Evolutionary conservation across 306 rosid species (phyloP).

Genomic region (Mucuna pruriens): DNA sequence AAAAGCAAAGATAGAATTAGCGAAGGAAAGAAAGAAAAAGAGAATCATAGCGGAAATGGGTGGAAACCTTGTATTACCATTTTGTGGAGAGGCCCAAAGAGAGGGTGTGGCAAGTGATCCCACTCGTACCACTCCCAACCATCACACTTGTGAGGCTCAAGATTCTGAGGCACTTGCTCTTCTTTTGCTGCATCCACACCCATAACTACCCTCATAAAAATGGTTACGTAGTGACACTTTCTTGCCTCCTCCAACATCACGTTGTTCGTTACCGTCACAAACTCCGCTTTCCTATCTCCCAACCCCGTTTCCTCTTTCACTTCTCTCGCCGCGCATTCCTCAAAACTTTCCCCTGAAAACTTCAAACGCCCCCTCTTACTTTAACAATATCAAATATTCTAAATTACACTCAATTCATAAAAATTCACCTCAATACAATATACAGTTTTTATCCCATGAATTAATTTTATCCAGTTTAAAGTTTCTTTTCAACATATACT

Average conservation of each 20-base stretch:
- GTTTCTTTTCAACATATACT: too few species aligned
- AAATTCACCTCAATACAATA: too few species aligned
- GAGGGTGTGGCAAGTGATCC: conserved; percentile 62
- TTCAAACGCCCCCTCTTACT: too few species aligned
- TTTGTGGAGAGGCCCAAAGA: conserved; percentile 68
- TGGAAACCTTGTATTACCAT: conserved; percentile 55
- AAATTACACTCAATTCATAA: too few species aligned
- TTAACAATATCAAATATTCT: too few species aligned
- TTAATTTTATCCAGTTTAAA: too few species aligned
- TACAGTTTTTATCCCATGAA: too few species aligned
- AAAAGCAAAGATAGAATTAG: too few species aligned
- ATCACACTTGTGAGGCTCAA: conserved; percentile 72
- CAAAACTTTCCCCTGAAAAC: conserved; percentile 76
- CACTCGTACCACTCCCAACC: conserved; percentile 87
- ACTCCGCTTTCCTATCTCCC: conserved; percentile 54
- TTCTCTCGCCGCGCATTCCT: conserved; percentile 73
- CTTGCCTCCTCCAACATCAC: conserved; percentile 51
- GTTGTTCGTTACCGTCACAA: conserved; percentile 58
- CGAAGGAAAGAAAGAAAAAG: neutral
- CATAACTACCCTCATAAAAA: conserved; percentile 58
- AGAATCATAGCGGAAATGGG: conserved; percentile 52
- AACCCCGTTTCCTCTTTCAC: conserved; percentile 82
- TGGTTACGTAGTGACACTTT: conserved; percentile 63
- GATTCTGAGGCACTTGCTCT: conserved; percentile 50
- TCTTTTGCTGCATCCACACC: conserved; percentile 30